Evolutionary conservation across 768 basidiomycete species (phyloP), one percentile per base, ranked within the genome.

Genomic region (Suillus alpinus): DNA sequence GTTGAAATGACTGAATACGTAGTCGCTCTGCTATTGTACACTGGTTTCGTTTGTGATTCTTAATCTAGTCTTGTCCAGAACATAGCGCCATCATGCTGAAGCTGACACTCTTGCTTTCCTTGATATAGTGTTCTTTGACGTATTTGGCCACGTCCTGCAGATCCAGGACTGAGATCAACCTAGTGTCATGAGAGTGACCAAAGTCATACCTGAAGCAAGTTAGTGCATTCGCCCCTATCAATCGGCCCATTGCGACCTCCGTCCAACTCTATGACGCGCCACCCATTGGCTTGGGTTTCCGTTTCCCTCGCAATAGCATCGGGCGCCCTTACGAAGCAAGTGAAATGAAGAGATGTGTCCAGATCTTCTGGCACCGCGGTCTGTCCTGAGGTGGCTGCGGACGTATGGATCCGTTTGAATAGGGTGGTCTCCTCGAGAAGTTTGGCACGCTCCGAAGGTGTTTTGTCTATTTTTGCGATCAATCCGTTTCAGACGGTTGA

Each of bases 311-410:
- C 64, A 1, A 72, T 71, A 1, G 77, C 70, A 36, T 74, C 77
- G 1, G 86, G 85, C 0, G 90, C 91, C 60, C 81, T 80, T 37
- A 97, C 84, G 67, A 97, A 98, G 67, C 88, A 87, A 1, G 91
- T 91, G 65, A 95, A 98, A 74, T 97, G 95, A 8, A 93, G 78
- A 66, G 91, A 81, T 0, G 89, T 90, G 41, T 92, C 79, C 9
- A 87, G 77, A 65, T 91, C 80, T 1, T 76, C 73, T 3, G 91
- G 87, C 0, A 87, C 80, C 1, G 78, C 75, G 5, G 85, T 85
- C 74, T 96, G 93, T 8, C 92, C 93, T 0, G 82, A 70, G 0
- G 78, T 75, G 0, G 92, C 91, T 1, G 86, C 84, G 41, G 86
- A 82, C 0, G 83, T 81, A 64, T 97, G 95, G 61, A 94, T 92